Evolutionary conservation across 805 yeast genomes (phyloP).

Genomic region (Metschnikowia aberdeeniae): DNA sequence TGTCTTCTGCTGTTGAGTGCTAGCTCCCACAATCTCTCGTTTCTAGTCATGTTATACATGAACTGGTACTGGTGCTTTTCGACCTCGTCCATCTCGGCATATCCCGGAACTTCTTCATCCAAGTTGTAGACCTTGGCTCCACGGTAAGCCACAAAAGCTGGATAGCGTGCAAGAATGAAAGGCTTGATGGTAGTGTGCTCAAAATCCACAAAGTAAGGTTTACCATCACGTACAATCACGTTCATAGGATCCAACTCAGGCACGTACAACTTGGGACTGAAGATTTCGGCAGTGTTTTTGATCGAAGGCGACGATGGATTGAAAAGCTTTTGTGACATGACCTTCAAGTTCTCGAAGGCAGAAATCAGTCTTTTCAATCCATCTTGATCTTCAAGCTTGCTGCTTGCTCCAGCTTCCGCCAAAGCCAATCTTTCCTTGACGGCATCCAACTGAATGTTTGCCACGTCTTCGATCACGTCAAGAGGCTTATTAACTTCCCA

Average conservation of each 20-base stretch:
- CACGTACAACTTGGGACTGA: slow-evolving; percentile 67
- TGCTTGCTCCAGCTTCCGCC: slow-evolving; percentile 50
- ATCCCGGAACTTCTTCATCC: slow-evolving; percentile 71
- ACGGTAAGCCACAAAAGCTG: slow-evolving; percentile 78
- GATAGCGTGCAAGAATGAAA: slow-evolving; percentile 70
- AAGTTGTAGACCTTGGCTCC: slow-evolving; percentile 84
- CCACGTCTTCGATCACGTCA: slow-evolving; percentile 61
- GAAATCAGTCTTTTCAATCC: slow-evolving; percentile 46
- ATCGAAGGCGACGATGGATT: slow-evolving; percentile 49
- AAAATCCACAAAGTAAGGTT: slow-evolving; percentile 66
- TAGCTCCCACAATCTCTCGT: slow-evolving; percentile 84
- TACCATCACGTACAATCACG: slow-evolving; percentile 47
- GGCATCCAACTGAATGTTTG: slow-evolving; percentile 61
- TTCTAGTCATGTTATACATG: slow-evolving; percentile 86
- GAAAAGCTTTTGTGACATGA: slow-evolving; percentile 56
- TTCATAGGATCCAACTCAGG: slow-evolving; percentile 94
- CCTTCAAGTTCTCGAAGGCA: slow-evolving; percentile 59
- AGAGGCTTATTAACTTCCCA: slow-evolving; percentile 59
- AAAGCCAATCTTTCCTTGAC: slow-evolving; percentile 51
- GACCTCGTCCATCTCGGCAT: slow-evolving; percentile 58
- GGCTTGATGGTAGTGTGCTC: slow-evolving; percentile 83
- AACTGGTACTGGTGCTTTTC: slow-evolving; percentile 80
- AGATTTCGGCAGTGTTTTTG: slow-evolving; percentile 58
- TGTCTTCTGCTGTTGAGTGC: slow-evolving; percentile 61
- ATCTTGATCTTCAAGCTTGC: slow-evolving; percentile 40